Evolutionary conservation across 176 grass and related monocot species (phyloP), one percentile per base, ranked within the genome.

Genomic region (Hsuehochloa calcarea): DNA sequence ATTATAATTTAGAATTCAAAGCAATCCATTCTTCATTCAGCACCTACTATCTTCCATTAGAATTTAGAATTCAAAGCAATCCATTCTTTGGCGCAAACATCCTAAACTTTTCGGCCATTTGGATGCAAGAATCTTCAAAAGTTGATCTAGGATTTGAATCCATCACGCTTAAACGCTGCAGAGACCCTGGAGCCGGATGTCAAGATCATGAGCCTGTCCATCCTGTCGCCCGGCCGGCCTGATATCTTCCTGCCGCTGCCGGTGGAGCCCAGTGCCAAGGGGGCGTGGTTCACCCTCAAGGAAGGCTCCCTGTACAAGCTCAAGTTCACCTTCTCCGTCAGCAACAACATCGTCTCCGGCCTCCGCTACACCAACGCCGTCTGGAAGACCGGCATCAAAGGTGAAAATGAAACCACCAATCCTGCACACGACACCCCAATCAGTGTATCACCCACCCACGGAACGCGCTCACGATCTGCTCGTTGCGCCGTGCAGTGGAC

Each of bases 291-390:
- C 84, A 94, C 93, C 55, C 78, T 99, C 44, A 99, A 99, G 84
- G 97, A 99, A 64, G 93, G 97, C 23, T 94, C 91, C 82, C 81
- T 43, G 13, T 96, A 96, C 92, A 85, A 79, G 51, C 97, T 99
- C 86, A 99, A 95, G 84, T 99, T 99, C 93, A 86, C 90, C 92
- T 96, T 99, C 78, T 87, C 88, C 39, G 91, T 99, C 84, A 86
- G 44, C 83, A 91, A 92, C 82, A 99, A 99, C 79, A 99, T 99
- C 74, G 97, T 99, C 84, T 94, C 93, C 73, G 97, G 97, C 66
- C 92, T 99, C 59, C 87, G 86, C 19, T 99, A 99, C 88, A 96
- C 93, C 74, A 99, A 96, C 90, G 89, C 90, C 49, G 93, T 99
- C 74, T 99, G 97, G 97, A 99, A 99, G 85, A 92, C 93, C 17